These are phyloP conservation scores for Cryptococcus sp. DNA, from an alignment of 1,284 basidiomycete species.

Conservation along the genomic window DNA sequence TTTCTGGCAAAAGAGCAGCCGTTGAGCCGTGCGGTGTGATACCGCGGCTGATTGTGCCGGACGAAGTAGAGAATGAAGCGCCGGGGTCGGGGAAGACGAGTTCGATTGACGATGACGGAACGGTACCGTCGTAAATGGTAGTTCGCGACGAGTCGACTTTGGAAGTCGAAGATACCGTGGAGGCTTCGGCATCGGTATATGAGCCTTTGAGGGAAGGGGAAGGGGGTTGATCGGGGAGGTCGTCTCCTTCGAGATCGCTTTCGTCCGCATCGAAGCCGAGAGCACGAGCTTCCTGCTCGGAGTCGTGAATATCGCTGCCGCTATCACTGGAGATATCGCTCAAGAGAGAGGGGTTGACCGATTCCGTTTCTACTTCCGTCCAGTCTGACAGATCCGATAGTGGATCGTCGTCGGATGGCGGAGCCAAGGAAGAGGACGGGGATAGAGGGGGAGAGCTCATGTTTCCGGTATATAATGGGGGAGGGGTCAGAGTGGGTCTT, in stretches of 20 bases:
- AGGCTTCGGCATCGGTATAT: slow-evolving; percentile 33
- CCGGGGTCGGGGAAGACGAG: slow-evolving; percentile 34
- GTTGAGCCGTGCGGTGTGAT: slow-evolving; percentile 25
- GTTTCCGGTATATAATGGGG: too few species aligned
- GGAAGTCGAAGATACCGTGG: slow-evolving; percentile 8
- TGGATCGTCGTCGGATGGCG: slow-evolving; percentile 13
- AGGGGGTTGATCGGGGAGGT: background rate
- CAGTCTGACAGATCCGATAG: slow-evolving; percentile 22
- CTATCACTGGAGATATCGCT: slow-evolving; percentile 63
- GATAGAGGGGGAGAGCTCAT: slow-evolving; percentile 12
- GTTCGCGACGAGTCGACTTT: slow-evolving; percentile 19
- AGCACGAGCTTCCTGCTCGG: slow-evolving; percentile 2
- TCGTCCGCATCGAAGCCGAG: slow-evolving; percentile 7
- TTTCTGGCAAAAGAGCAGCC: slow-evolving; percentile 8
- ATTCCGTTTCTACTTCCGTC: slow-evolving; percentile 57
- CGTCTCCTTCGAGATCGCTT: slow-evolving; percentile 4
- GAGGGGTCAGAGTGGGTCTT: too few species aligned
- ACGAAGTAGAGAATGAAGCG: slow-evolving; percentile 21
- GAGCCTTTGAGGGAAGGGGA: slow-evolving; percentile 18
- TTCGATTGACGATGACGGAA: slow-evolving; percentile 19
- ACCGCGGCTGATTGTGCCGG: slow-evolving; percentile 15
- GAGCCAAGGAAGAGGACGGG: slow-evolving; percentile 7
- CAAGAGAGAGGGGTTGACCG: slow-evolving; percentile 60
- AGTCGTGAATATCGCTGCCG: slow-evolving; percentile 12
- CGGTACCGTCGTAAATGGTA: slow-evolving; percentile 12